Conservation (phyloP, 371 early-diverging fungal genomes). For the Mortierella polycephala region DNA sequence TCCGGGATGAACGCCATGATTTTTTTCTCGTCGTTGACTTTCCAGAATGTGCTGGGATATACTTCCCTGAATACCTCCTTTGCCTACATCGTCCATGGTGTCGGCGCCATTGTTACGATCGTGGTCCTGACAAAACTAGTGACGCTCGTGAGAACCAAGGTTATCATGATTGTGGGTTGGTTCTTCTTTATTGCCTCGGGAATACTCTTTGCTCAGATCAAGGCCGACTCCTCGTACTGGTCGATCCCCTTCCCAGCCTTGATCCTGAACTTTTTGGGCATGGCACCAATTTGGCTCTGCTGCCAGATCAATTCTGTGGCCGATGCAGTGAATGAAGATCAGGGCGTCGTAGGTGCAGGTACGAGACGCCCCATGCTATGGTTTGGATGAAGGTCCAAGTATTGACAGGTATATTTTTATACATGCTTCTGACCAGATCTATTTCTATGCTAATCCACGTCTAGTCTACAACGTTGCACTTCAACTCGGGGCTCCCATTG, state of each 20-base stretch:
- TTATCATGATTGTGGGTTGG: conserved; percentile 31
- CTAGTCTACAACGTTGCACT: conserved; percentile 31
- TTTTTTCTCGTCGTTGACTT: conserved; percentile 52
- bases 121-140: conserved; percentile 14
- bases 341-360: conserved; percentile 36
- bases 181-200: conserved; percentile 33
- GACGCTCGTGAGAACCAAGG: conserved; percentile 20
- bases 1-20: conserved; percentile 53
- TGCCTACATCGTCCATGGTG: conserved; percentile 28
- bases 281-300: conserved; percentile 31
- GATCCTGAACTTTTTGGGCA: conserved; percentile 31
- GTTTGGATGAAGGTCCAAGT: too few relatives aligned
- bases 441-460: too few relatives aligned
- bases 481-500: conserved; percentile 36
- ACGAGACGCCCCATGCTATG: too few relatives aligned
- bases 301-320: conserved; percentile 39
- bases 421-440: too few relatives aligned
- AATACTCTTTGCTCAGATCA: conserved; percentile 27
- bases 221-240: conserved; percentile 26
- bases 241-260: conserved; percentile 27
- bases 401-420: too few relatives aligned
- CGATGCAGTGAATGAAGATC: conserved; percentile 31
- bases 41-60: conserved; percentile 53
- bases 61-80: conserved; percentile 46
- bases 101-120: conserved; percentile 19